Base-by-base conservation (phyloP, 2,329 filamentous ascomycete species). In the Cytospora schulzeri region DNA sequence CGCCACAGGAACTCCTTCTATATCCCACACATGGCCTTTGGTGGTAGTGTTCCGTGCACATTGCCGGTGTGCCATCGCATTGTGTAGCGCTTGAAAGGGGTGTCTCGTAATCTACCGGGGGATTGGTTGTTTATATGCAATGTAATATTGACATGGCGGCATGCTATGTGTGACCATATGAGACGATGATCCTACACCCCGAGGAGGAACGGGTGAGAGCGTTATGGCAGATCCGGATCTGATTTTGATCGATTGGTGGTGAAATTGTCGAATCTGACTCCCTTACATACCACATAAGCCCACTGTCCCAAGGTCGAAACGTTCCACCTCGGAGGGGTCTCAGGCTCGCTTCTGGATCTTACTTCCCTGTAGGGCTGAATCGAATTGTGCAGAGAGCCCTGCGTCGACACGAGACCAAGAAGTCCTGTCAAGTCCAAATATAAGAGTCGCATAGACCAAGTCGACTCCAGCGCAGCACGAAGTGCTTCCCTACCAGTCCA, bases 71-170 rank as follows among this genome's bases (percentile, higher is more conserved):
- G n/a, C 8, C n/a, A 11, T 48, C 9, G 14, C 45, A n/a, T 11
- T 22, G 45, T 24, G 19, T 24, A 48, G 45, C 2, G n/a, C 4
- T 11, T 17, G 1, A 1, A 31, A 33, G 38, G 38, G 26, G 22
- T 29, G 31, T 38, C 45, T 15, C 28, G n/a, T 28, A 38, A 62
- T 56, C 22, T 62, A 62, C 35, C n/a, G 35, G 59, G 41, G 59
- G 52, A 29, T 26, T 24, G 28, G 38, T 7, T 24, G 28, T 28
- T 7, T 7, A 7, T 38, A 35, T 38, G 38, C 38, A 50, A 35
- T 35, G 22, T 35, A 38, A 50, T 62, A 35, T 50, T 22, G 14
- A 28, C 38, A 51, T 22, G 22, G 35, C 3, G 22, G 52, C 28
- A 50, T 56, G 22, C n/a, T n/a, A 14, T 48, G 22, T 24, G 12